A percentile compares a stretch with the other conserved stretches of the same genome.
Conservation (phyloP, 2,329 filamentous ascomycete genomes). For the Septoria petroselini region DNA sequence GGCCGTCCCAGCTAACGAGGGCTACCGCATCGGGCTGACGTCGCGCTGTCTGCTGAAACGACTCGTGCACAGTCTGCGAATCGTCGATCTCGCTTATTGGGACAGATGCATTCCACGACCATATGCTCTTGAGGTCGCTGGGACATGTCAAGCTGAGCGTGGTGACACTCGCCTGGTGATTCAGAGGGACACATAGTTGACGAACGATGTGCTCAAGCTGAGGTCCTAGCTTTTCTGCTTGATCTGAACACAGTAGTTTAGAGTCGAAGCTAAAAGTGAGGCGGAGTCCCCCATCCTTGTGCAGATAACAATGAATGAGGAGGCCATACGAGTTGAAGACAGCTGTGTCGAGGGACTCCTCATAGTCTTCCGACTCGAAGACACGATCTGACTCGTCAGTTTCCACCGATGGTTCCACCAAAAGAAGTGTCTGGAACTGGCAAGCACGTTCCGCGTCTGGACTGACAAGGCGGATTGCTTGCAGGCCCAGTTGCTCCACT, state of each 20-base stretch:
- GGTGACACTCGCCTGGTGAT: neutral
- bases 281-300: neutral
- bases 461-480: constrained; percentile 1
- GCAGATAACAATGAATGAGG: neutral
- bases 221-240: neutral
- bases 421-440: constrained; percentile 55
- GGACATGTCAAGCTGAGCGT: neutral
- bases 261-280: constrained; percentile 8
- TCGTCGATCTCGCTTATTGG: constrained; percentile 20
- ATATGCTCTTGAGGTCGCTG: constrained; percentile 19
- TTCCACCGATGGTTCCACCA: constrained; percentile 38
- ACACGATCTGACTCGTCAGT: neutral
- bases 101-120: constrained; percentile 20
- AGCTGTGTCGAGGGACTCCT: neutral
- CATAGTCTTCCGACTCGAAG: neutral
- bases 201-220: constrained; percentile 4
- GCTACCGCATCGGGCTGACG: constrained; percentile 14
- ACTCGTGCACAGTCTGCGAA: constrained; percentile 14
- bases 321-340: constrained; percentile 6
- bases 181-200: neutral
- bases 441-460: constrained; percentile 42
- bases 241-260: neutral
- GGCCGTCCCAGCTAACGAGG: constrained; percentile 14
- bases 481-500: constrained; percentile 16
- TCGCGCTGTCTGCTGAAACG: constrained; percentile 10